Evolutionary conservation across 2,329 filamentous ascomycete genomes (phyloP).

Genomic region (Apiospora saccharicola): DNA sequence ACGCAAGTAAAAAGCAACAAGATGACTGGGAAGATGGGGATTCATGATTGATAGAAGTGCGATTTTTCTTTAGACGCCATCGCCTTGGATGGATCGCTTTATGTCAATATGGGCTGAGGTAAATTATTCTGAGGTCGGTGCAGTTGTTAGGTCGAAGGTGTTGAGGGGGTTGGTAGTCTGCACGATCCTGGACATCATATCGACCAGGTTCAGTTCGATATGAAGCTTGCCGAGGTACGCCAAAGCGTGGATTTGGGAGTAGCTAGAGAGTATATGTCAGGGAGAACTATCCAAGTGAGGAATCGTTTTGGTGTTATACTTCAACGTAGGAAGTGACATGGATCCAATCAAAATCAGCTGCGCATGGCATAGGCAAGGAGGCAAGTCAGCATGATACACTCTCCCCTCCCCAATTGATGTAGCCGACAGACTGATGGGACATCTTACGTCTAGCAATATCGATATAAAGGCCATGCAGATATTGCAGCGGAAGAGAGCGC

Average conservation of each 20-base stretch:
- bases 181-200: conserved; percentile 53
- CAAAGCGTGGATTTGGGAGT: conserved; percentile 60
- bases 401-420: neutral
- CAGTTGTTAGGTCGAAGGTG: neutral
- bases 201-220: conserved; percentile 62
- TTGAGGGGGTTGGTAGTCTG: conserved; percentile 24
- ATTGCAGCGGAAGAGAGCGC: conserved; percentile 54
- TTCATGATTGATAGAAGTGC: too few relatives aligned
- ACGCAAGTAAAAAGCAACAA: too few relatives aligned
- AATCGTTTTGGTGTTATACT: conserved; percentile 37
- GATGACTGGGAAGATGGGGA: too few relatives aligned
- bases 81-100: too few relatives aligned
- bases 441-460: conserved; percentile 49
- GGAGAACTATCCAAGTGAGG: too few relatives aligned
- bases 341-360: conserved; percentile 45
- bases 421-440: too few relatives aligned
- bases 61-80: too few relatives aligned
- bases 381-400: neutral
- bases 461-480: conserved; percentile 53
- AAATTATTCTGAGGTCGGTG: too few relatives aligned
- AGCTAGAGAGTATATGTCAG: conserved; percentile 33
- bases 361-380: neutral
- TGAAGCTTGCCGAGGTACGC: conserved; percentile 62
- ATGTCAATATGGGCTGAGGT: too few relatives aligned
- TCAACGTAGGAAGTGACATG: conserved; percentile 53